These are phyloP conservation scores for Phytophthora hybrid DNA, from an alignment of 352 stramenopile species.

Conservation along the genomic window DNA sequence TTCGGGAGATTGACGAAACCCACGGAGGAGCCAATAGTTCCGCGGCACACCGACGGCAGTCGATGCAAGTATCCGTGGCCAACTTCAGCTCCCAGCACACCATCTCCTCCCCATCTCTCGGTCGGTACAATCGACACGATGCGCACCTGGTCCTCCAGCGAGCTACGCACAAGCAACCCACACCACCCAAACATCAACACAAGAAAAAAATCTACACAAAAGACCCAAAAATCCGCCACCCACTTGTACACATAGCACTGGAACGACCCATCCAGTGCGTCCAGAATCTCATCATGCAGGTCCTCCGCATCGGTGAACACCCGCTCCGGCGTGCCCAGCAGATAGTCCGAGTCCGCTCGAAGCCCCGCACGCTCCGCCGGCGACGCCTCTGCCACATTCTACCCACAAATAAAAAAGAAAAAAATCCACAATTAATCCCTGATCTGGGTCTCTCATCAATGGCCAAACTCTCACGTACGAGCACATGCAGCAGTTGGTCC, in stretches of 20 bases:
- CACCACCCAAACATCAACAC: neutral
- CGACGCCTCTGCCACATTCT: slow-evolving; percentile 90
- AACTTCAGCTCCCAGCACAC: slow-evolving; percentile 95
- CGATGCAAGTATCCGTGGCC: slow-evolving; percentile 97
- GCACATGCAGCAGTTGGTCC: slow-evolving; percentile 95
- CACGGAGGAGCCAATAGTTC: slow-evolving; percentile 70
- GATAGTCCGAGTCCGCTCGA: slow-evolving; percentile 91
- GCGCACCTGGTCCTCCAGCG: slow-evolving; percentile 93
- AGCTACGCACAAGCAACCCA: slow-evolving; percentile 40
- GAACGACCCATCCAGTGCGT: slow-evolving; percentile 93
- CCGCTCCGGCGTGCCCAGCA: slow-evolving; percentile 93
- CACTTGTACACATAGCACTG: slow-evolving; percentile 99
- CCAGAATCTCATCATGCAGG: slow-evolving; percentile 91
- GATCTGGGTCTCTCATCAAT: no score
- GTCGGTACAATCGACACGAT: slow-evolving; percentile 88
- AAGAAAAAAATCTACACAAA: neutral
- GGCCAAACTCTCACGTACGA: slow-evolving; percentile 53
- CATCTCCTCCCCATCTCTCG: slow-evolving; percentile 90
- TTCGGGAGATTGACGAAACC: slow-evolving; percentile 83
- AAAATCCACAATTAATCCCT: no score
- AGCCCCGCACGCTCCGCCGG: slow-evolving; percentile 93
- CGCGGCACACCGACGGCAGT: slow-evolving; percentile 79
- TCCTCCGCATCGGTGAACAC: slow-evolving; percentile 89
- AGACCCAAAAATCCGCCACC: slow-evolving; percentile 10
- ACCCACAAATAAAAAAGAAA: neutral